These are phyloP conservation scores for Penicillium crustosum DNA, from an alignment of 2,329 filamentous ascomycete genomes.

Conservation along the genomic window DNA sequence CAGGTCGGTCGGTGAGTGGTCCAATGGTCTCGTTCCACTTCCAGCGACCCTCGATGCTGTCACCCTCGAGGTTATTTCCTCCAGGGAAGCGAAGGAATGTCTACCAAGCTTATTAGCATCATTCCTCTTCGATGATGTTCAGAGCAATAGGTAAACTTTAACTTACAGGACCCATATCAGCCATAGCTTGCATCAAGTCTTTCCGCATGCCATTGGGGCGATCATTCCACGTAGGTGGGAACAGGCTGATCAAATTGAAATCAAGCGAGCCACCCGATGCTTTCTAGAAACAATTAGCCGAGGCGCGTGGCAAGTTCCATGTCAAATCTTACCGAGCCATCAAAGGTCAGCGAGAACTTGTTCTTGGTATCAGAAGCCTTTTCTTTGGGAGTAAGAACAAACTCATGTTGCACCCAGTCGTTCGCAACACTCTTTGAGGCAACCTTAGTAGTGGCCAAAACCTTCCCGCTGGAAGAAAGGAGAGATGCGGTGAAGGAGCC, in stretches of 20 bases:
- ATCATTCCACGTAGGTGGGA: slow-evolving; percentile 56
- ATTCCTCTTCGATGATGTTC: neutral
- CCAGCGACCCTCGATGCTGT: slow-evolving; percentile 40
- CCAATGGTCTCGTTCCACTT: slow-evolving; percentile 56
- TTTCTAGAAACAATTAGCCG: slow-evolving; percentile 22
- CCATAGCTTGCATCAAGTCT: slow-evolving; percentile 49
- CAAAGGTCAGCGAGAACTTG: slow-evolving; percentile 53
- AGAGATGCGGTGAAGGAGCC: slow-evolving; percentile 39
- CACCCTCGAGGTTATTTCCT: slow-evolving; percentile 53
- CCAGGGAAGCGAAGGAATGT: slow-evolving; percentile 53
- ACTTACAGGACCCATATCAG: slow-evolving; percentile 26
- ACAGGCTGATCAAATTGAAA: slow-evolving; percentile 55
- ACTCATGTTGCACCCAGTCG: slow-evolving; percentile 44
- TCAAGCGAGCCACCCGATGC: slow-evolving; percentile 44
- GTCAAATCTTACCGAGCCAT: slow-evolving; percentile 36
- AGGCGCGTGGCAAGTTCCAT: rapidly evolving
- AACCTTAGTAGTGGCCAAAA: slow-evolving; percentile 31
- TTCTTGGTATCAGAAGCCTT: slow-evolving; percentile 47
- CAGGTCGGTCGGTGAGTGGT: slow-evolving; percentile 49
- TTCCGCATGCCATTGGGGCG: slow-evolving; percentile 53
- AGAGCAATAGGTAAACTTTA: too few species aligned
- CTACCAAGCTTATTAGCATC: slow-evolving; percentile 15
- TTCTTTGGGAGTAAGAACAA: slow-evolving; percentile 27
- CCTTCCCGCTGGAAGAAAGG: slow-evolving; percentile 42
- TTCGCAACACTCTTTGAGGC: slow-evolving; percentile 40